phyloP scores from a whole-genome alignment of 495 filamentous ascomycete species.

The Glarea lozoyensis region DNA sequence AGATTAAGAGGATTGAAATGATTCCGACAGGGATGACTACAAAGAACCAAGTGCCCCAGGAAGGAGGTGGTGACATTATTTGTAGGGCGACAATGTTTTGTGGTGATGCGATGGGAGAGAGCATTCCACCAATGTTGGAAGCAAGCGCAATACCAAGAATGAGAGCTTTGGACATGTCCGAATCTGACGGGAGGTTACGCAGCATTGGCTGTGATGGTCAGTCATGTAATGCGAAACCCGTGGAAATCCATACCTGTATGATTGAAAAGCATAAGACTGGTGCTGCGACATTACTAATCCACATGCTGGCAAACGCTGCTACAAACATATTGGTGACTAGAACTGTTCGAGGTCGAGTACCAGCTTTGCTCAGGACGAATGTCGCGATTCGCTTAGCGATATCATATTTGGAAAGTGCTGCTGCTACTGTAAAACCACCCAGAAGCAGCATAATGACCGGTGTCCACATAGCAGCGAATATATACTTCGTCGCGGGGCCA shows the following conservation, averaged over 20 bases:
- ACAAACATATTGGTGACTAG: constrained; percentile 97
- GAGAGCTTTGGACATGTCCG: constrained; percentile 86
- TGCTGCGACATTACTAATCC: constrained; percentile 96
- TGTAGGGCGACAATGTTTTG: constrained; percentile 96
- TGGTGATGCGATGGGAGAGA: constrained; percentile 91
- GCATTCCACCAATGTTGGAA: constrained; percentile 91
- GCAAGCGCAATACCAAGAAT: constrained; percentile 94
- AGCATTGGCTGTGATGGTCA: constrained; percentile 62
- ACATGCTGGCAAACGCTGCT: constrained; percentile 95
- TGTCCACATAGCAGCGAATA: constrained; percentile 97
- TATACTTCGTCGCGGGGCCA: constrained; percentile 65
- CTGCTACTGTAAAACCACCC: constrained; percentile 92
- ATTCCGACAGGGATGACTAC: constrained; percentile 88
- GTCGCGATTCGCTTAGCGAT: constrained; percentile 97
- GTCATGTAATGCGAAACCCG: neutral
- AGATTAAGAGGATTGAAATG: constrained; percentile 81
- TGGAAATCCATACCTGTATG: constrained; percentile 56
- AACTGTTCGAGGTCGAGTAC: constrained; percentile 78
- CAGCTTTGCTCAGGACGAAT: constrained; percentile 93
- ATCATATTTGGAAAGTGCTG: constrained; percentile 90
- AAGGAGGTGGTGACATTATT: constrained; percentile 84
- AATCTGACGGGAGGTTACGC: constrained; percentile 83
- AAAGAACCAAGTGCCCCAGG: constrained; percentile 96
- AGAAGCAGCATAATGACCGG: constrained; percentile 98
- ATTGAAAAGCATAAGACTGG: constrained; percentile 98